These are phyloP conservation scores for Pleodorina starrii DNA, from an alignment of 139 green algal species.

Conservation along the genomic window DNA sequence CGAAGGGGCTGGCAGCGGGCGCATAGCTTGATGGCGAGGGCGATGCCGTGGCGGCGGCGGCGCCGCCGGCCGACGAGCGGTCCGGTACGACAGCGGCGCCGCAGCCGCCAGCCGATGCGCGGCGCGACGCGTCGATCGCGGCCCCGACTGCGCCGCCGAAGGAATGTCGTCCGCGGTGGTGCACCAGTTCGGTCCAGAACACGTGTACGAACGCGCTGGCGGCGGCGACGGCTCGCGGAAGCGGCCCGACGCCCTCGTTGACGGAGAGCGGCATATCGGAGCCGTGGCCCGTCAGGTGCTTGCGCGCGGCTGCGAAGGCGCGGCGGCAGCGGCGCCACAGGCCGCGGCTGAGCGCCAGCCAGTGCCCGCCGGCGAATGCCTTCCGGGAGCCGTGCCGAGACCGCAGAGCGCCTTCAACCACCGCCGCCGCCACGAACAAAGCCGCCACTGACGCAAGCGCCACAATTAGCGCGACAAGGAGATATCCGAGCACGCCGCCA, in stretches of 20 bases:
- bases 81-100: too few species aligned
- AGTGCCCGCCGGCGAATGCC: background rate
- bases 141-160: background rate
- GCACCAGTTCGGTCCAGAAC: too few species aligned
- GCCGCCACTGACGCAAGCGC: background rate
- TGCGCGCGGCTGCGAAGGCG: background rate
- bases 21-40: too few species aligned
- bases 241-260: slow-evolving; percentile 6
- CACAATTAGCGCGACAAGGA: background rate
- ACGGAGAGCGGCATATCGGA: background rate
- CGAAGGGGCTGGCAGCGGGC: too few species aligned
- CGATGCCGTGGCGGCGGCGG: background rate
- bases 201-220: background rate
- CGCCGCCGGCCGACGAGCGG: background rate
- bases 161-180: background rate
- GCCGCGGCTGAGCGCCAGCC: background rate
- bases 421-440: background rate
- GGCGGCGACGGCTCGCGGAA: slow-evolving; percentile 5
- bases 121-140: background rate
- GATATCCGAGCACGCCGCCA: background rate
- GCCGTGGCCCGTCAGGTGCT: slow-evolving; percentile 4
- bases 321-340: slow-evolving; percentile 41
- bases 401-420: background rate
- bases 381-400: background rate
- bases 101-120: background rate